Conservation (phyloP, 225 moss, liverwort and hornwort genomes). For the Pseudisothecium myosuroides region DNA sequence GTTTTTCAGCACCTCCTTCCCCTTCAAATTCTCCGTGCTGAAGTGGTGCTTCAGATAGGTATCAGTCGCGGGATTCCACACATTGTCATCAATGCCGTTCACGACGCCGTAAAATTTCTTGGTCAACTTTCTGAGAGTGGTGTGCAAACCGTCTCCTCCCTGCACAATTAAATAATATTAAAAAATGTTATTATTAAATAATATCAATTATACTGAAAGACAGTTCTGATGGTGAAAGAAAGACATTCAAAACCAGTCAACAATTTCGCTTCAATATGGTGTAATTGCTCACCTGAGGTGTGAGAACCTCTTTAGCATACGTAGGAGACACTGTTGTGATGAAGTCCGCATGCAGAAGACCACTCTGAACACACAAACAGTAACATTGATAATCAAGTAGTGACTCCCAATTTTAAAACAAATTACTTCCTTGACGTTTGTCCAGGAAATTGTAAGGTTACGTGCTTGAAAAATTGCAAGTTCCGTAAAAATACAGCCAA, state of each 20-base stretch:
- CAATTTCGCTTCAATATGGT: not conserved
- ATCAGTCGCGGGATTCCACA: constrained; percentile 82
- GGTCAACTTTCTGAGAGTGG: constrained; percentile 41
- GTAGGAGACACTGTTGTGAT: constrained; percentile 89
- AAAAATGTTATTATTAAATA: not conserved
- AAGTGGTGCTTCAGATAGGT: constrained; percentile 46
- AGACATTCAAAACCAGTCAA: not conserved
- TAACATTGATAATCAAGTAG: not conserved
- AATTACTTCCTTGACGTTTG: not conserved
- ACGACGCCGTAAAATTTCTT: constrained; percentile 66
- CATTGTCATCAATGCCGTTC: constrained; percentile 87
- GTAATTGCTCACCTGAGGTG: constrained; percentile 48
- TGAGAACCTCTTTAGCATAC: constrained; percentile 72
- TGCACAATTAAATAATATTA: not conserved
- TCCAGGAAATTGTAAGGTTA: not conserved
- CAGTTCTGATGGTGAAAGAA: not conserved
- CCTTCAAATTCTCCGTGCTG: constrained; percentile 19
- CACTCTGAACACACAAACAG: constrained; percentile 27
- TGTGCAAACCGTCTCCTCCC: constrained; percentile 79
- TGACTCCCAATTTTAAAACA: too few species aligned
- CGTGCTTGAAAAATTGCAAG: not conserved
- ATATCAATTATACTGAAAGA: not conserved
- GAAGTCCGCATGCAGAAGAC: constrained; percentile 61
- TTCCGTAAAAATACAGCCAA: not conserved
- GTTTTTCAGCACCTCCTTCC: constrained; percentile 49